These are phyloP conservation scores for Picea engelmannii DNA, from an alignment of 83 land plant species.

Conservation along the genomic window DNA sequence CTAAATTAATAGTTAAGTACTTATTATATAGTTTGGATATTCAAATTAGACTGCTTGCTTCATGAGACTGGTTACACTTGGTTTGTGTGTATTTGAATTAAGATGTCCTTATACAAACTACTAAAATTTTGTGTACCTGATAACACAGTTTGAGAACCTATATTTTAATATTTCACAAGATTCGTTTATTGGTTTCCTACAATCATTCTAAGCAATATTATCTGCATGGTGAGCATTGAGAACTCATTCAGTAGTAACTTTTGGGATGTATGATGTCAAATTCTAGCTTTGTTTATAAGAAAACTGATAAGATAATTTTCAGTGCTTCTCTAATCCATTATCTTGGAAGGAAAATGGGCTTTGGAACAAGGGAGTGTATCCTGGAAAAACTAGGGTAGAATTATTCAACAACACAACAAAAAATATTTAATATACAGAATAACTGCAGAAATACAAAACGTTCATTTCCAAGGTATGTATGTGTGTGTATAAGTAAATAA, in stretches of 20 bases:
- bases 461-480: not conserved
- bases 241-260: not conserved
- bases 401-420: not conserved
- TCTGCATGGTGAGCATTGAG: not conserved
- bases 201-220: no score
- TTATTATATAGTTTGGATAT: not conserved
- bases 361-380: not conserved
- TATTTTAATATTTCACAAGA: no score
- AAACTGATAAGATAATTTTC: not conserved
- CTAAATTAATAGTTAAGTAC: no score
- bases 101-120: not conserved
- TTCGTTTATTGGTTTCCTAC: no score
- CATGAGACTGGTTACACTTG: not conserved
- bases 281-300: not conserved
- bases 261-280: not conserved
- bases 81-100: not conserved
- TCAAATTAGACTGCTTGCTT: not conserved
- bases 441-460: not conserved
- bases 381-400: not conserved
- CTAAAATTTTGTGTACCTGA: not conserved
- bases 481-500: not conserved
- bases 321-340: not conserved
- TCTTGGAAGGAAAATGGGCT: not conserved
- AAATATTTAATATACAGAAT: not conserved
- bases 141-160: no score